A percentile compares a stretch with the other conserved stretches of the same genome.
phyloP scores from a whole-genome alignment of 306 rosid genomes.

The Lupinus albus region DNA sequence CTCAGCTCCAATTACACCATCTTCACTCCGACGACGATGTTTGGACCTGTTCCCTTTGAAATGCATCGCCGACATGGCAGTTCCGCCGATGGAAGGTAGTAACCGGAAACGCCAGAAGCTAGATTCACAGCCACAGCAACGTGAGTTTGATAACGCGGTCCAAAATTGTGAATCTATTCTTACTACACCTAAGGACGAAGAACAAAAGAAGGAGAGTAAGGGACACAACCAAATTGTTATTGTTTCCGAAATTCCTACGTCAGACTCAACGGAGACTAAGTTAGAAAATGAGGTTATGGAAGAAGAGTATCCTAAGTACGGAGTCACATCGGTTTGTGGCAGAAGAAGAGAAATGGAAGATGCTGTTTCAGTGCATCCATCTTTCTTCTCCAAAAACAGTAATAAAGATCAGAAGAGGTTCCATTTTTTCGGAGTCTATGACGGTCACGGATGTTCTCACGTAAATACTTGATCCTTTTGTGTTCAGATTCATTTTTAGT shows the following conservation, averaged over 20 bases:
- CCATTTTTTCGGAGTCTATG: constrained; percentile 76
- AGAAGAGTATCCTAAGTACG: constrained; percentile 47
- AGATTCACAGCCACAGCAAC: constrained; percentile 34
- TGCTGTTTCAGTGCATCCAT: constrained; percentile 63
- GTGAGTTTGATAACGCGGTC: constrained; percentile 37
- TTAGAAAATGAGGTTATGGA: constrained; percentile 21
- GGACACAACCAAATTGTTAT: background rate
- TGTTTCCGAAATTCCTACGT: background rate
- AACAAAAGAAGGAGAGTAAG: background rate
- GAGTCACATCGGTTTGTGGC: constrained; percentile 85
- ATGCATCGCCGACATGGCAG: constrained; percentile 43
- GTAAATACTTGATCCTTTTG: constrained; percentile 43
- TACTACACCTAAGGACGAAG: background rate
- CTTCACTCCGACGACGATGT: constrained; percentile 55
- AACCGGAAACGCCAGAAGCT: constrained; percentile 59
- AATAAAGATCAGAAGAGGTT: background rate
- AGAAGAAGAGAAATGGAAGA: constrained; percentile 95
- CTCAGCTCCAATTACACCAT: constrained; percentile 48
- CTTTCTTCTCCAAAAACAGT: constrained; percentile 15
- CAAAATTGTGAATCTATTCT: constrained; percentile 12
- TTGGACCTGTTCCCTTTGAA: constrained; percentile 50
- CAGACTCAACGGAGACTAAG: background rate
- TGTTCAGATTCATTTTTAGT: background rate
- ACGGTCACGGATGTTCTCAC: constrained; percentile 97
- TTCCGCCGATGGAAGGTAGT: constrained; percentile 9